Evolutionary conservation across 2,329 filamentous ascomycete species (phyloP).

Genomic region (Hortaea werneckii): DNA sequence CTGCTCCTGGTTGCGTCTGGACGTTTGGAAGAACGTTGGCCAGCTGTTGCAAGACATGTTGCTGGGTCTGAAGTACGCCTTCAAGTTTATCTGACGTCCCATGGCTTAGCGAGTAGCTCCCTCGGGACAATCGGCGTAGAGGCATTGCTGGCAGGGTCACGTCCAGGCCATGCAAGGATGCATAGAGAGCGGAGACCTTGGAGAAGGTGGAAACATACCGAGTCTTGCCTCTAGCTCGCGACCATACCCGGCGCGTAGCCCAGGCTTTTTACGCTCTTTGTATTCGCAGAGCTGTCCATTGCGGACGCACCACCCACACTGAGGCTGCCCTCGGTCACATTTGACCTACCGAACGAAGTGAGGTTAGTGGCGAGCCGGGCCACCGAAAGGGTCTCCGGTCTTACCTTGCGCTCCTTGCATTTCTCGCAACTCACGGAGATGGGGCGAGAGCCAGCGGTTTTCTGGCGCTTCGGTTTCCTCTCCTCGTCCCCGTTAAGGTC

Average conservation of each 20-base stretch:
- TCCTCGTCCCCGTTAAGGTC: conserved; percentile 25
- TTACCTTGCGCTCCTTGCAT: conserved; percentile 71
- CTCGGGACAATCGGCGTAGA: background rate
- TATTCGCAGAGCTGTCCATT: conserved; percentile 60
- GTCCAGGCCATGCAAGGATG: background rate
- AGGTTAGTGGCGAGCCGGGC: background rate
- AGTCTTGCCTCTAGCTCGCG: conserved; percentile 51
- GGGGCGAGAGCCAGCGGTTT: conserved; percentile 20
- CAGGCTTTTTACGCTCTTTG: conserved; percentile 60
- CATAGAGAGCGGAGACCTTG: background rate
- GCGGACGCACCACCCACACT: conserved; percentile 62
- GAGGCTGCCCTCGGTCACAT: conserved; percentile 66
- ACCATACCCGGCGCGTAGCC: conserved; percentile 44
- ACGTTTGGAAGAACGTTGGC: conserved; percentile 15
- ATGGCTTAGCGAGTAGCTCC: background rate
- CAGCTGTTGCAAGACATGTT: conserved; percentile 37
- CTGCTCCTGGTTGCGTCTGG: conserved; percentile 1
- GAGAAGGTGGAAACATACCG: conserved; percentile 33
- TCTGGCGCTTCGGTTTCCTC: conserved; percentile 39
- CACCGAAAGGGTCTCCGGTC: background rate
- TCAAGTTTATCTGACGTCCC: conserved; percentile 35
- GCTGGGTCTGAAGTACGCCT: conserved; percentile 33
- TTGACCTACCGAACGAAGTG: conserved; percentile 31
- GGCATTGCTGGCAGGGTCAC: background rate
- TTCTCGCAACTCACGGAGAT: conserved; percentile 55